Base-by-base conservation (phyloP, 768 basidiomycete genomes). In the Hortiboletus campestris region DNA sequence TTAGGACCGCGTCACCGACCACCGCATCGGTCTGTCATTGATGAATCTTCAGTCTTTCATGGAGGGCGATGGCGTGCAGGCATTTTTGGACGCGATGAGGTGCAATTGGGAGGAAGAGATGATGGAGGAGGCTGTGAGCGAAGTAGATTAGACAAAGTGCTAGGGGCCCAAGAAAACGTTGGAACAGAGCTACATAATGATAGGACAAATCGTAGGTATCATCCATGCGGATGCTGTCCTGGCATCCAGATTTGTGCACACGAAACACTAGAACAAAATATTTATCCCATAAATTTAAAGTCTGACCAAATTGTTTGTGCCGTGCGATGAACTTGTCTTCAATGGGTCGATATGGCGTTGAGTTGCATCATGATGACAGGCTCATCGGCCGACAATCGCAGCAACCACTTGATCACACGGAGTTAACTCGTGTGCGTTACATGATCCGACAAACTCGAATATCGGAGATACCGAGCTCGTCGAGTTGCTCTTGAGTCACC, bases 1-100 rank as follows among this genome's bases (percentile, higher is more conserved):
- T 9, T 32, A 96, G 88, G 93, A 94, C 59, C 87, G 94, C 11
- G 84, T 98, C 11, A 98, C 95, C 3, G 95, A 97, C 69, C 95
- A 98, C 63, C 81, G 94, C 0, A 84, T 97, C 40, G 88, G 89
- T 5, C 67, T 94, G 25, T 88, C 89, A 1, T 60, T 91, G 28
- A 85, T 78, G 73, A 88, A 88, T 56, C 76, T 90, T 4, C 71
- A 75, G 4, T 78, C 80, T 0, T 81, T 88, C 4, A 77, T 91
- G 67, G 86, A 89, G 61, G 87, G 85, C 2, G 81, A 85, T 28
- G 84, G 80, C 2, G 63, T 89, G 22, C 75, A 80, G 39, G 76
- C 77, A 11, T 80, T 91, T 46, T 63, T 89, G 31, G 77, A 78
- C 49, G 85, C 80, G 3, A 72, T 89, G 49, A 75, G 78, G 60